Percentiles rank a stretch among this genome's conserved stretches.
These are phyloP conservation scores for Boletus reticuloceps DNA, from an alignment of 768 basidiomycete genomes.

Conservation along the genomic window DNA sequence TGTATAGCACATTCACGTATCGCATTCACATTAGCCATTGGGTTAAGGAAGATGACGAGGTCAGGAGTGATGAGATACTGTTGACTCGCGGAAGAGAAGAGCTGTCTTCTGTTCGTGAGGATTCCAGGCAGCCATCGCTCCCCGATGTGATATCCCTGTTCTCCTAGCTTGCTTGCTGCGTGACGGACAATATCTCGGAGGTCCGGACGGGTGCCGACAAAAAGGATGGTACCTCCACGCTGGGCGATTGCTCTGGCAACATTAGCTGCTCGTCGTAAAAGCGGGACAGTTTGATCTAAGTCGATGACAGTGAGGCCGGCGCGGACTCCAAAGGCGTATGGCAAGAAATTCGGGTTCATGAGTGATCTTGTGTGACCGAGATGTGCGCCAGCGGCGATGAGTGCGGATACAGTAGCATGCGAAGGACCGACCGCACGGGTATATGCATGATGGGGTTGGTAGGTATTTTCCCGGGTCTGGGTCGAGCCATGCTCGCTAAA, in stretches of 20 bases:
- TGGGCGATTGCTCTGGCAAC: constrained; percentile 81
- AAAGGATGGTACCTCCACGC: constrained; percentile 80
- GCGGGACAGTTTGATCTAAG: constrained; percentile 89
- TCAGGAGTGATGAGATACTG: constrained; percentile 70
- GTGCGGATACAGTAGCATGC: constrained; percentile 79
- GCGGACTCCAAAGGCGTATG: constrained; percentile 91
- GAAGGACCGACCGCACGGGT: constrained; percentile 57
- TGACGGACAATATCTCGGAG: constrained; percentile 70
- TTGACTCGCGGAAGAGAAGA: constrained; percentile 62
- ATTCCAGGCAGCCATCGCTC: constrained; percentile 96
- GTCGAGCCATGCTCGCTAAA: constrained; percentile 77
- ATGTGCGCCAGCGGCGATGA: constrained; percentile 91
- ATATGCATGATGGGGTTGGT: constrained; percentile 68
- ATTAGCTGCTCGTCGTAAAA: constrained; percentile 86
- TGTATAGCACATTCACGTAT: constrained; percentile 89
- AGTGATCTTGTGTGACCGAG: constrained; percentile 84
- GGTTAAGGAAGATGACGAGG: constrained; percentile 89
- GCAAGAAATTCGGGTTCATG: constrained; percentile 86
- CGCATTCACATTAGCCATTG: constrained; percentile 77
- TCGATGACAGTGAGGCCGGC: constrained; percentile 92
- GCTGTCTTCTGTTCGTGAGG: constrained; percentile 78
- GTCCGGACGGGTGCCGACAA: constrained; percentile 86
- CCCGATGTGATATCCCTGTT: constrained; percentile 80
- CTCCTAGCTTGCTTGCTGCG: constrained; percentile 75
- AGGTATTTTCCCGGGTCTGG: constrained; percentile 63